Evolutionary conservation across 495 filamentous ascomycete species (phyloP).

Genomic region (Articulospora tetracladia): DNA sequence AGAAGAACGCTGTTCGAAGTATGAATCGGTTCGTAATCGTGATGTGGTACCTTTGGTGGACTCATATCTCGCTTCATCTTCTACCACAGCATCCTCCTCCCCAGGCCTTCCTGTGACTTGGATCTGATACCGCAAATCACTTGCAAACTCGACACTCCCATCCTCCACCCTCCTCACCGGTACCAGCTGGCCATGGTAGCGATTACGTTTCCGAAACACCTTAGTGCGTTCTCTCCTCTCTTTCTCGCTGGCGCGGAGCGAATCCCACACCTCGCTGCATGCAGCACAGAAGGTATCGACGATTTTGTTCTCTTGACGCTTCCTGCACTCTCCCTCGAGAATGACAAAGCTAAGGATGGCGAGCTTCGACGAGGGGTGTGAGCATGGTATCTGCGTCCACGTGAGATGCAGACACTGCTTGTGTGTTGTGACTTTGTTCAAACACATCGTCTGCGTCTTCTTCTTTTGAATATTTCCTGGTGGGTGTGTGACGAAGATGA

Average conservation of each 20-base stretch:
- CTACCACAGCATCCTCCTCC: neutral
- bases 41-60: neutral
- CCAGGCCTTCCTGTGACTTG: neutral
- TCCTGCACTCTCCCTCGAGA: no score
- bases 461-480: no score
- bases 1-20: neutral
- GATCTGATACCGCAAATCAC: neutral
- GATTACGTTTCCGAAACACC: neutral
- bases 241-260: neutral
- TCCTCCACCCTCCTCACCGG: neutral
- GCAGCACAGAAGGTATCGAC: neutral
- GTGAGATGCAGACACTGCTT: no score
- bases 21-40: neutral
- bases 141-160: neutral
- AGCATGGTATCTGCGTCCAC: no score
- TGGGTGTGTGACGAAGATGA: no score
- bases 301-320: no score
- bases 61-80: neutral
- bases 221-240: neutral
- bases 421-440: no score
- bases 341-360: no score
- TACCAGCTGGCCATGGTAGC: neutral
- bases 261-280: neutral
- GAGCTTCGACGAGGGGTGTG: no score
- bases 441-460: no score